Evolutionary conservation across 805 yeast genomes (phyloP), one percentile per base, ranked within the genome.

Genomic region (Saitoella complicata): DNA sequence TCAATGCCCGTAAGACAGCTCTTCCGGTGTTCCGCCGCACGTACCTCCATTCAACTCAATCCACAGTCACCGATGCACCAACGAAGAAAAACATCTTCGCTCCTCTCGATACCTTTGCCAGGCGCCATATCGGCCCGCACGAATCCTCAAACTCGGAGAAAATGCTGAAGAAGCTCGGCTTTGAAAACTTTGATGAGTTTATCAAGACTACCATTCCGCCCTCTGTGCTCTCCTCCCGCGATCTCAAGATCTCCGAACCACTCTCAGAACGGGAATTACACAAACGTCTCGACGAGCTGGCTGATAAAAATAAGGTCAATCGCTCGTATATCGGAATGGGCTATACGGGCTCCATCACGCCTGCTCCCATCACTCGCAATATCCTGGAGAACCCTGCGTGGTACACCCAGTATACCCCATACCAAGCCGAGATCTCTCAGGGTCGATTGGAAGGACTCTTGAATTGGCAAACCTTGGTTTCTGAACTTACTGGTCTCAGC

Each of bases 401-500:
- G 98, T 91, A 91, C 69, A 91, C 98, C 13, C 85, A 96, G 1
- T 91, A 91, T 61, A 91, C 98, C 29, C 98, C 98, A 34, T 91
- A 91, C 62, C 98, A 91, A 66, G 95, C 98, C 0, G 98, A 91
- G 62, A 87, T 91, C 47, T 81, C 95, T 1, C 98, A 91, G 64
- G 98, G 98, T 45, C 76, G 98, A 55, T 71, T 91, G 55, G 95
- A 88, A 65, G 76, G 91, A 21, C 67, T 91, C 50, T 67, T 91
- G 50, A 91, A 91, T 63, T 91, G 73, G 66, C 98, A 91, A 66
- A 91, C 98, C n/a, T 69, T 88, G 57, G 70, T 91, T 10, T 64
- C 86, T 31, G 94, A 91, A 48, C 70, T 91, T 52, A 91, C 98
- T 0, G 98, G 97, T 1, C 70, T 91, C 64, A 80, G 85, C n/a